Conservation (phyloP, 805 yeast genomes). For the Jamesozyma rosinii region DNA sequence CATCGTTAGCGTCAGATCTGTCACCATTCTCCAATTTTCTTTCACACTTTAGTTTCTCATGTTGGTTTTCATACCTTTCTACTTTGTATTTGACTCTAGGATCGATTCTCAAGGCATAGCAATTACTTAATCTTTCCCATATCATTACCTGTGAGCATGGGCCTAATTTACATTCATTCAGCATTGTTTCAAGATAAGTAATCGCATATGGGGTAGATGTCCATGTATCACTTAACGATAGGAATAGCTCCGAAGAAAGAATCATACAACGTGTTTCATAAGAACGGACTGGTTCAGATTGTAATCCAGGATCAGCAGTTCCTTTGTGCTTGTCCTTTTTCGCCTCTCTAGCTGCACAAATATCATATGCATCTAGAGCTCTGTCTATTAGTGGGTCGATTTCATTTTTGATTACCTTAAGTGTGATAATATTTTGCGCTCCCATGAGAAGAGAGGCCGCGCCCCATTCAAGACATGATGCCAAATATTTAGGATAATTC, state of each 20-base stretch:
- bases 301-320: neutral
- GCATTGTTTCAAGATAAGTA: constrained; percentile 38
- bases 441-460: constrained; percentile 63
- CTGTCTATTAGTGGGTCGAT: constrained; percentile 34
- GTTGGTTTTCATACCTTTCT: constrained; percentile 8
- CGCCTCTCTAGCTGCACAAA: constrained; percentile 22
- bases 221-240: constrained; percentile 36
- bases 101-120: constrained; percentile 38
- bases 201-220: constrained; percentile 36
- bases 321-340: neutral
- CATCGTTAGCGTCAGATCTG: neutral
- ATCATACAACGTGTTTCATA: constrained; percentile 63
- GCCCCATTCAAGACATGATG: constrained; percentile 84
- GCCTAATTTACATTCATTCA: constrained; percentile 38
- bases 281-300: constrained; percentile 30
- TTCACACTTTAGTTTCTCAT: neutral
- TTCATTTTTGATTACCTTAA: constrained; percentile 36
- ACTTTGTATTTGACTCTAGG: constrained; percentile 30
- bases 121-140: constrained; percentile 46
- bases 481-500: constrained; percentile 39
- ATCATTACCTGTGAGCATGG: constrained; percentile 41
- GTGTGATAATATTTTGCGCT: constrained; percentile 35
- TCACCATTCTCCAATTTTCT: neutral
- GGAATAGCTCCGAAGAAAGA: constrained; percentile 60
- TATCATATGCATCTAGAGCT: constrained; percentile 29